Evolutionary conservation across 208 protist genomes (phyloP), one percentile per base, ranked within the genome.

Genomic region (Trypanosoma cruzi): DNA sequence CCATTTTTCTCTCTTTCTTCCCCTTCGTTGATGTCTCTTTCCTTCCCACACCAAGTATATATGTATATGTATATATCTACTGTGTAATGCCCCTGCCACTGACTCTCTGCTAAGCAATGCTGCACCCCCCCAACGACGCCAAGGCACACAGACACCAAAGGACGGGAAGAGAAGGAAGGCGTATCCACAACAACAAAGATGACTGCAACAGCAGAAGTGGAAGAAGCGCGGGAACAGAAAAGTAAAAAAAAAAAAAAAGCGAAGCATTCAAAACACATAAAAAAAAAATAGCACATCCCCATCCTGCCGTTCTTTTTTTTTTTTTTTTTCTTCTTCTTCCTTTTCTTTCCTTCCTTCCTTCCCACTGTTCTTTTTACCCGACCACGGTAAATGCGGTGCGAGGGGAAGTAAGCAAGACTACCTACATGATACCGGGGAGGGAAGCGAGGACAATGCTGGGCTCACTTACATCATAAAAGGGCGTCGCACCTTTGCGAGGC

Each of bases 141-240:
- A 20, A 31, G 14, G 8, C 16, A 31, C 50, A 18, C 31, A 66
- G 52, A 58, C 40, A 52, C 18, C 72, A 55, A 36, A 59, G 64
- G n/a, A 20, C 69, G 53, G 32, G 60, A 36, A 69, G 37, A 16
- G 28, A 32, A 11, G 58, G 72, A 56, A 32, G 64, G 5, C 2
- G 42, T 64, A 24, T 52, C 34, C 44, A 24, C 8, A 53, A 59
- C 44, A 50, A 24, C 29, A 50, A 40, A 70, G n/a, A n/a, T n/a
- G n/a, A n/a, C n/a, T n/a, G n/a, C n/a, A n/a, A n/a, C n/a, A n/a
- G n/a, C n/a, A n/a, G n/a, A n/a, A n/a, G n/a, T n/a, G n/a, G n/a
- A n/a, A n/a, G n/a, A n/a, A n/a, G n/a, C n/a, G n/a, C n/a, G n/a
- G n/a, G n/a, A n/a, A n/a, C n/a, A n/a, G 46, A 46, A 37, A 50